A percentile compares a stretch with the other conserved stretches of the same genome.
phyloP scores from a whole-genome alignment of 2,329 filamentous ascomycete species.

The Triangularia setosa region DNA sequence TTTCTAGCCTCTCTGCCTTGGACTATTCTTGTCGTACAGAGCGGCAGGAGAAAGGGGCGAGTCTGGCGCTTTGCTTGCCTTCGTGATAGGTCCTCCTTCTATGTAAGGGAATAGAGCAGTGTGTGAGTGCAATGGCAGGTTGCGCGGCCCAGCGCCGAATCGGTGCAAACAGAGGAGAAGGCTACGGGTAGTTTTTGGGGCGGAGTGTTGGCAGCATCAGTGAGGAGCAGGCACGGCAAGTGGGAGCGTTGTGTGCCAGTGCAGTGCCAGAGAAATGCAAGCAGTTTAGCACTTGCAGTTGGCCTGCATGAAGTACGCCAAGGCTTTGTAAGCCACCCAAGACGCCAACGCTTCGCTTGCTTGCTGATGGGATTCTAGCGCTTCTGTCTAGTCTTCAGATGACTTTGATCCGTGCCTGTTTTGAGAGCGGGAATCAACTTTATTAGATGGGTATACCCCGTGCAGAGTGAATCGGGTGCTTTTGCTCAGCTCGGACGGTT shows the following conservation, averaged over 20 bases:
- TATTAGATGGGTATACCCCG: not conserved
- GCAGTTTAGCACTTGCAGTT: not conserved
- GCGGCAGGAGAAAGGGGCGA: not conserved
- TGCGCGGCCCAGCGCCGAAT: slow-evolving; percentile 1
- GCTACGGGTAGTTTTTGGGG: slow-evolving; percentile 3
- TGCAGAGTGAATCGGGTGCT: not conserved
- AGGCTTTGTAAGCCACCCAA: slow-evolving; percentile 17
- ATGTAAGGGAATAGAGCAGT: not conserved
- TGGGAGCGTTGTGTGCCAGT: not conserved
- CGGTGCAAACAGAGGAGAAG: slow-evolving; percentile 3
- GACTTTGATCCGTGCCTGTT: not conserved
- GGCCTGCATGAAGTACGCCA: slow-evolving; percentile 14
- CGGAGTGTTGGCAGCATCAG: not conserved
- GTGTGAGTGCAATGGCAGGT: not conserved
- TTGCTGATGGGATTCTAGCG: slow-evolving; percentile 4
- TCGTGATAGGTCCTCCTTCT: not conserved
- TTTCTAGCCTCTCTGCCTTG: not conserved
- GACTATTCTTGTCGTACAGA: not conserved
- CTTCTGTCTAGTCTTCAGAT: not conserved
- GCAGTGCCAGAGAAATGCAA: too few species aligned
- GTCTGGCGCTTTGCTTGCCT: not conserved
- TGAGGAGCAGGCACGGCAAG: slow-evolving; percentile 1
- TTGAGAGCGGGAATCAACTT: not conserved
- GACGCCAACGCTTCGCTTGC: slow-evolving; percentile 4
- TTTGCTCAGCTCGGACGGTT: not conserved